phyloP scores from a whole-genome alignment of 305 asterid genomes.

The Euphrasia arctica region DNA sequence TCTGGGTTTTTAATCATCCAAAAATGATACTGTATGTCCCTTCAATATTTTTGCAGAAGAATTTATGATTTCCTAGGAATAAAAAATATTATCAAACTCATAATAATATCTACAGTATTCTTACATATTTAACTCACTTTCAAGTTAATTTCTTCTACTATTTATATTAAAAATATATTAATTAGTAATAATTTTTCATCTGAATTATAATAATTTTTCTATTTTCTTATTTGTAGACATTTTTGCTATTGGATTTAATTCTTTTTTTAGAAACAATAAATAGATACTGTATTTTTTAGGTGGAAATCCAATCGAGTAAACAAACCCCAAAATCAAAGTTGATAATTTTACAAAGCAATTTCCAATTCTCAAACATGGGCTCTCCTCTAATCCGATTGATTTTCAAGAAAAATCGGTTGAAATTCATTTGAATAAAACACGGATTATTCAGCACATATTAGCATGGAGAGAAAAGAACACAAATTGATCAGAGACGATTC shows the following conservation, averaged over 20 bases:
- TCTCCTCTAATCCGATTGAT: slow-evolving; percentile 18
- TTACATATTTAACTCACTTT: no score
- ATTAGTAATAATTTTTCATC: no score
- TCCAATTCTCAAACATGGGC: neutral
- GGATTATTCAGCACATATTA: slow-evolving; percentile 9
- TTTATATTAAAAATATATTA: no score
- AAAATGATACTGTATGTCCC: neutral
- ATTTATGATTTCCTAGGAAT: neutral
- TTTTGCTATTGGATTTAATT: neutral
- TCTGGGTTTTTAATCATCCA: slow-evolving; percentile 14
- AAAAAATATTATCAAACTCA: no score
- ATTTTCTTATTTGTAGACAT: neutral
- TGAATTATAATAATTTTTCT: no score
- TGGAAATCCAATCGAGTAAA: neutral
- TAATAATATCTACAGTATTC: no score
- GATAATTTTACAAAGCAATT: neutral
- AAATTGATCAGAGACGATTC: slow-evolving; percentile 36
- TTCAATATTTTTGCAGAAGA: neutral
- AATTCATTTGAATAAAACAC: slow-evolving; percentile 22
- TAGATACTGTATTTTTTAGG: neutral
- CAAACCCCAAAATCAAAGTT: slow-evolving; percentile 25
- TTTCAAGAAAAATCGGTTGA: slow-evolving; percentile 5
- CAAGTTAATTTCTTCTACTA: no score
- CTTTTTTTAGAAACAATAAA: neutral
- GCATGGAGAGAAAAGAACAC: slow-evolving; percentile 50